Base-by-base conservation (phyloP, 2,329 filamentous ascomycete species). In the Fusarium tjaetaba region DNA sequence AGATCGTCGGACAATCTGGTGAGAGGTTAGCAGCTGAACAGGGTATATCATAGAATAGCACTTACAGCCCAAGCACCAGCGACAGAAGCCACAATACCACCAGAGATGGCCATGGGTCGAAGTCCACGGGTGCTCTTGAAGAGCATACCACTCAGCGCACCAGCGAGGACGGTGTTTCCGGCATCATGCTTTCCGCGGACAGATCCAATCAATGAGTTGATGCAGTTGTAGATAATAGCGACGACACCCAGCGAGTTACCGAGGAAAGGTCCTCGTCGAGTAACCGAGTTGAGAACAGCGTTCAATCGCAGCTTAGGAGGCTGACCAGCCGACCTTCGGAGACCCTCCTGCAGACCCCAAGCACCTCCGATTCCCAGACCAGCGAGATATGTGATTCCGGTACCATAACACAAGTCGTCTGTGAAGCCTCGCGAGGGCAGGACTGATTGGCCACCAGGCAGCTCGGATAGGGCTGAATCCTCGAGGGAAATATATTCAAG, bases 401-500 rank as follows among this genome's bases (percentile, higher is more conserved):
- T 97, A 80, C 97, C 96, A 83, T 99, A 99, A 85, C 96, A 98
- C 68, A 99, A 90, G 83, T 99, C 96, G 81, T 99, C 96, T 70
- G 95, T 97, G 91, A 97, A 99, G 81, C 96, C 96, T 82, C 96
- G 92, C 64, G 95, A 98, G 48, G 97, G 96, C 61, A 99, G 89
- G 61, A 95, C 93, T 48, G 96, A 97, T 81, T 94, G 93, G 68
- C 91, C 89, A 79, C 95, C 95, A 55, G 95, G 95, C 26, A 97
- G 89, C 79, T 97, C 92, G 71, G 94, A 95, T 66, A 98, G 90
- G 34, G 92, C 90, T 56, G 94, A 94, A 82, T 99, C 97, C 85
- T 99, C 96, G 80, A 99, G 92, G 32, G 93, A 92, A 74, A 99
- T 89, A 84, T 99, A 99, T 83, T 99, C 96, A 79, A 99, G 91